Evolutionary conservation across 1,139 yeast species (phyloP), one percentile per base, ranked within the genome.

Genomic region (Taphrina betulina): DNA sequence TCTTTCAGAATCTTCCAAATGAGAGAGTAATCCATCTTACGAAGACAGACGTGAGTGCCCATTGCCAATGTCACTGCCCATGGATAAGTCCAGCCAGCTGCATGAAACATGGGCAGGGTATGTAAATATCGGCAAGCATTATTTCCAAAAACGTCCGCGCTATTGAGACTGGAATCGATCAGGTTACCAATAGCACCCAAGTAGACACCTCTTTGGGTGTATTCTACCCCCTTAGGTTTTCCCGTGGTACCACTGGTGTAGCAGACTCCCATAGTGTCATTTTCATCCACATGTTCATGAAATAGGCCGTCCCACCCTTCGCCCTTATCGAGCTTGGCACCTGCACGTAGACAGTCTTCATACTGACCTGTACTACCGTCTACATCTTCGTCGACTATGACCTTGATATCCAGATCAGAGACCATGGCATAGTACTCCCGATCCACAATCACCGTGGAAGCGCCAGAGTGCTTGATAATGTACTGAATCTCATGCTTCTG

Each of bases 201-300:
- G 57, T 71, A 71, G 48, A 67, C 66, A 3, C 72, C 72, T 4
- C 73, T 68, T 58, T 83, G 85, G 5, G 81, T 75, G 66, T 82
- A 75, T 54, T 79, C 81, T 5, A 83, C 90, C 31, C 88, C 92
- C 67, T 84, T 84, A 16, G 92, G 90, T 53, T 73, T 68, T n/a
- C 89, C 89, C 1, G 90, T 83, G 24, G 90, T 82, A 28, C 92
- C 90, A 2, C 86, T 79, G 3, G 94, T 85, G 70, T 83, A 85
- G 24, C 54, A 69, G 20, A 70, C 64, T 3, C 71, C 71, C 28
- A 69, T 44, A 12, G 66, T 53, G 8, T 63, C 60, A 53, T 68
- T 62, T 52, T 71, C 74, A 36, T 68, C 69, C n/a, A 61, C 60
- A 51, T 64, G 57, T 26, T 67, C 67, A 28, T 63, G 62, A 36